phyloP scores from a whole-genome alignment of 331 rosid species.

The Quercus lobata region DNA sequence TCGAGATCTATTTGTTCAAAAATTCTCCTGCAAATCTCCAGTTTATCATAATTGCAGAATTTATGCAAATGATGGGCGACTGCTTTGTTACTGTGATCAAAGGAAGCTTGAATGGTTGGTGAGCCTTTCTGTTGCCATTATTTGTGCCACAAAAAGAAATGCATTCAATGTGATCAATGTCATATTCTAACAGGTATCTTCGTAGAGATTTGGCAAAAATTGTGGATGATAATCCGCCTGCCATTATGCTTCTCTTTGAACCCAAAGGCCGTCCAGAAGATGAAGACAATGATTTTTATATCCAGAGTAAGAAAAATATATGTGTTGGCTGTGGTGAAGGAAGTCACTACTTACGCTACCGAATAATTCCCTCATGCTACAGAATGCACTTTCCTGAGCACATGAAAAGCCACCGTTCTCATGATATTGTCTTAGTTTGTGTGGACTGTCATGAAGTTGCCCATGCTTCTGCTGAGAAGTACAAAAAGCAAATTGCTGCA shows the following conservation, averaged over 20 bases:
- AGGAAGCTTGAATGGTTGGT: slow-evolving; percentile 93
- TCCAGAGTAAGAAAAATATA: slow-evolving; percentile 88
- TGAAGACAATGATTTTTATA: slow-evolving; percentile 85
- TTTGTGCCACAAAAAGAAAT: slow-evolving; percentile 5
- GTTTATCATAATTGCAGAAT: slow-evolving; percentile 96
- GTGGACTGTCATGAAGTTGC: slow-evolving; percentile 99
- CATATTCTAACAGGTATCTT: slow-evolving; percentile 61
- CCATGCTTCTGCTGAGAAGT: slow-evolving; percentile 95
- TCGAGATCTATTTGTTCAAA: slow-evolving; percentile 83
- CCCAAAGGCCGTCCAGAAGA: slow-evolving; percentile 99
- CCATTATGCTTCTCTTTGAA: slow-evolving; percentile 92
- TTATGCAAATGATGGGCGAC: slow-evolving; percentile 90
- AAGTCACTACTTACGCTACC: slow-evolving; percentile 84
- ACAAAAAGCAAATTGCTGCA: slow-evolving; percentile 69
- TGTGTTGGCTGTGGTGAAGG: slow-evolving; percentile 95
- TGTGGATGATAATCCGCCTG: slow-evolving; percentile 81
- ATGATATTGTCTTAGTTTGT: slow-evolving; percentile 91
- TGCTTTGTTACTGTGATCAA: slow-evolving; percentile 93
- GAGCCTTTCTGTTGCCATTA: slow-evolving; percentile 21
- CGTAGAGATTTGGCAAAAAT: slow-evolving; percentile 73
- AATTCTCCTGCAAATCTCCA: slow-evolving; percentile 91
- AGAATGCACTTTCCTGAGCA: slow-evolving; percentile 95
- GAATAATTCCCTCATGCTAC: slow-evolving; percentile 95
- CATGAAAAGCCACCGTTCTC: slow-evolving; percentile 98
- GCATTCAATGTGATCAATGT: slow-evolving; percentile 21